Evolutionary conservation across 208 protist species (phyloP), one percentile per base, ranked within the genome.

Genomic region (Wallacemonas sp.): DNA sequence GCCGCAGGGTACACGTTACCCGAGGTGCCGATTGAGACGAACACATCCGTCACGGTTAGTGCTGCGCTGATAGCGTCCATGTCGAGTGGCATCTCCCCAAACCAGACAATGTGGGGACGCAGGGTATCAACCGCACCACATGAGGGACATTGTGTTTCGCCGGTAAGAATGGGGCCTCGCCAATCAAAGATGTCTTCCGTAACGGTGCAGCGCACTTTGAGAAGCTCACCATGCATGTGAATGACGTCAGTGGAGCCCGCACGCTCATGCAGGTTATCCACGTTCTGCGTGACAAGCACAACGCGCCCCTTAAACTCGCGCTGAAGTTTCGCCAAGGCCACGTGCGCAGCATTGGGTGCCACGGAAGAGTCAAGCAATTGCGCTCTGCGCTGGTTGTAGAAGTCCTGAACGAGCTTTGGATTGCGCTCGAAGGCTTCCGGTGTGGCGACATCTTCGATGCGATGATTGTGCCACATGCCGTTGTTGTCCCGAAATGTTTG

Each of bases 21-120:
- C 0, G 84, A 91, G 21, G 85, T 91, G 19, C 83, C 85, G 51
- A 91, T 85, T 8, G 85, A 68, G 0, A 92, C 82, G 59, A 91
- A 95, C 4, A 92, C 22, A 46, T 90, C 83, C 0, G 82, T 75
- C 45, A 75, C 46, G 2, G 61, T 28, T 49, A 91, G 53, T 2
- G 46, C 38, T 2, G 63, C 47, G 6, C 46, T 21, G 38, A 94
- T 91, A 14, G 79, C 64, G 24, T 88, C 79, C 85, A 88, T 80
- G 42, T 80, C 66, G 0, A 90, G 49, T 19, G 85, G 88, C 75
- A 91, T 80, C 58, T 94, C 88, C 14, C 76, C 82, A 67, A 91
- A 94, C 82, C 84, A 94, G 12, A 94, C 88, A 78, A 91, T 90
- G 55, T 91, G 77, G 12, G 88, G 88, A 14, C 88, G 79, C 42